phyloP scores from a whole-genome alignment of 805 yeast species.

The Pichia scutulata region DNA sequence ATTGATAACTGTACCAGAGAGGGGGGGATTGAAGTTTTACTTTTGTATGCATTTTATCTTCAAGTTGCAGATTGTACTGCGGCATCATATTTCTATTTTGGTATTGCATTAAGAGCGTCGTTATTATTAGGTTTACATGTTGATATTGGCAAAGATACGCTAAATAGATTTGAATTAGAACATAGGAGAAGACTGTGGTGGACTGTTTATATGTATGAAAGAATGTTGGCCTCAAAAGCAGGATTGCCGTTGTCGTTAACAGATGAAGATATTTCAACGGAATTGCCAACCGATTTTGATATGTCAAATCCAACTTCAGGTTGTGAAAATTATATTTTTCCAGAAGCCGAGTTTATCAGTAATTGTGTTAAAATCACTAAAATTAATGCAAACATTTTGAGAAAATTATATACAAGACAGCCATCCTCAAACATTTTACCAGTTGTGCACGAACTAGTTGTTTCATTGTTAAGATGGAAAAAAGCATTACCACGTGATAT shows the following conservation, averaged over 20 bases:
- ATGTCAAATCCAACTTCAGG: slow-evolving; percentile 54
- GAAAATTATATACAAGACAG: slow-evolving; percentile 64
- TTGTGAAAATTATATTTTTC: slow-evolving; percentile 61
- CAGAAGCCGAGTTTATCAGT: slow-evolving; percentile 68
- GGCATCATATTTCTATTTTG: slow-evolving; percentile 74
- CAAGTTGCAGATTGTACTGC: slow-evolving; percentile 83
- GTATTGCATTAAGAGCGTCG: slow-evolving; percentile 65
- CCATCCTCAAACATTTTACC: slow-evolving; percentile 73
- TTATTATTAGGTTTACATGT: slow-evolving; percentile 75
- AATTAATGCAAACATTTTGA: slow-evolving; percentile 65
- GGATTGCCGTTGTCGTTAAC: slow-evolving; percentile 74
- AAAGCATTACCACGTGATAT: slow-evolving; percentile 55
- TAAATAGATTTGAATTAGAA: slow-evolving; percentile 46
- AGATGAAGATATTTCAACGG: slow-evolving; percentile 75
- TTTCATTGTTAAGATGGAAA: slow-evolving; percentile 61
- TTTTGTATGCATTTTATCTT: slow-evolving; percentile 67
- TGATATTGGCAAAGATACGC: slow-evolving; percentile 61
- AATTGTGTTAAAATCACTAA: slow-evolving; percentile 75
- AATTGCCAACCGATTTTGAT: slow-evolving; percentile 64
- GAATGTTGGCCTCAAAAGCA: slow-evolving; percentile 77
- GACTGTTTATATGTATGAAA: slow-evolving; percentile 37
- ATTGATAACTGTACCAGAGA: slow-evolving; percentile 70
- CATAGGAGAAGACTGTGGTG: slow-evolving; percentile 37
- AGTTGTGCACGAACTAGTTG: slow-evolving; percentile 61
- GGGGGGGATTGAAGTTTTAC: slow-evolving; percentile 71